Evolutionary conservation across 768 basidiomycete genomes (phyloP).

Genomic region (Epithele typhae): DNA sequence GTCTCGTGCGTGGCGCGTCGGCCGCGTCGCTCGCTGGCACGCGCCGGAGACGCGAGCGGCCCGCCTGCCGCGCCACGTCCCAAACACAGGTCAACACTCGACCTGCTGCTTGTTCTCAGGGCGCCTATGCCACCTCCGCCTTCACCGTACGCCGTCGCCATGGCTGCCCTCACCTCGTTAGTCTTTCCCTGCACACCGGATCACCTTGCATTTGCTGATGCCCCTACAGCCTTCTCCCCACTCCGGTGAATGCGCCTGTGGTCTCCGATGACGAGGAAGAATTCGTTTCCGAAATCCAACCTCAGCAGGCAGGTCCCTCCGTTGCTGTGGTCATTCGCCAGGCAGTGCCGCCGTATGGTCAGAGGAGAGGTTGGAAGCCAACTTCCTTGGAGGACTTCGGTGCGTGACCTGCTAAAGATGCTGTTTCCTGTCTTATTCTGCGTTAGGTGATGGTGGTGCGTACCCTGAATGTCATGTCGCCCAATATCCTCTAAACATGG

Average conservation of each 20-base stretch:
- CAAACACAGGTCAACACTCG: conserved; percentile 9
- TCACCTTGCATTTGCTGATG: conserved; percentile 8
- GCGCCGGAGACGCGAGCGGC: conserved; percentile 1
- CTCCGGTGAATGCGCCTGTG: conserved; percentile 51
- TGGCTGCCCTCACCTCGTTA: conserved; percentile 76
- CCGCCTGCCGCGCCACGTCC: background rate
- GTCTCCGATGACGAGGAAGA: conserved; percentile 62
- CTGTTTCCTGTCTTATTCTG: conserved; percentile 2
- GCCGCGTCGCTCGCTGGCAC: background rate
- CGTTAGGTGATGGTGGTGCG: conserved; percentile 74
- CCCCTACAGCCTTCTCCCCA: conserved; percentile 54
- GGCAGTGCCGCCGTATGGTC: conserved; percentile 79
- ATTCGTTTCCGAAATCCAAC: conserved; percentile 26
- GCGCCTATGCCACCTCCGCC: background rate
- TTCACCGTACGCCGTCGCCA: conserved; percentile 23
- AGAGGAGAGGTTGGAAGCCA: conserved; percentile 84
- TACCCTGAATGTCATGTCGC: conserved; percentile 96
- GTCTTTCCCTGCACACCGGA: conserved; percentile 29
- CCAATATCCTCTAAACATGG: conserved; percentile 95
- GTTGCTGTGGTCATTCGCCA: conserved; percentile 45
- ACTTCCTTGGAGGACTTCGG: conserved; percentile 79
- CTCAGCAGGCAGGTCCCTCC: conserved; percentile 25
- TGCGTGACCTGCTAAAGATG: conserved; percentile 30
- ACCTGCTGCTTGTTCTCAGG: conserved; percentile 1
- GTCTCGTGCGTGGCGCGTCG: too few species aligned